Conservation (phyloP, 2,329 filamentous ascomycete species). For the Nemania sp. region DNA sequence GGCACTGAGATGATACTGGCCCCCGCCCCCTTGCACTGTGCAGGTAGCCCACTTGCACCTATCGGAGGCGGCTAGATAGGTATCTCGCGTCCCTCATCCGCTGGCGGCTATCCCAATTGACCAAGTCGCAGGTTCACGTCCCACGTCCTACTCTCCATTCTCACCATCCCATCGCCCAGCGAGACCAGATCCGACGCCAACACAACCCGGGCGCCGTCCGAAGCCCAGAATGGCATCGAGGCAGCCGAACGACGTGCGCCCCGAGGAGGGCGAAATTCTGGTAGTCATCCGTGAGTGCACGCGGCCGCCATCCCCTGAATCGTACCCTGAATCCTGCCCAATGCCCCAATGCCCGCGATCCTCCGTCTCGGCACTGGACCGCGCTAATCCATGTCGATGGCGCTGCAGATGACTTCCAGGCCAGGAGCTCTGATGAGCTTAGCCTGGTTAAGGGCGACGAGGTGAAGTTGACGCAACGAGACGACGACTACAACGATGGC, state of each 20-base stretch:
- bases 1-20: no score
- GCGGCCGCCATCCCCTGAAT: neutral
- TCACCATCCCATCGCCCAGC: constrained; percentile 9
- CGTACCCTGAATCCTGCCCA: no score
- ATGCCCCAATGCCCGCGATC: neutral
- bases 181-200: constrained; percentile 6
- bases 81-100: no score
- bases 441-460: constrained; percentile 83
- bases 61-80: no score
- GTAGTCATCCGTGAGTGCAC: constrained; percentile 70
- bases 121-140: constrained; percentile 4
- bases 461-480: constrained; percentile 80
- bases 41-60: no score
- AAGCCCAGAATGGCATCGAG: constrained; percentile 48
- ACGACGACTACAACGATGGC: constrained; percentile 87
- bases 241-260: constrained; percentile 49
- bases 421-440: constrained; percentile 90
- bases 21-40: no score
- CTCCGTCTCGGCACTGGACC: neutral
- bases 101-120: no score
- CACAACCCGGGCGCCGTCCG: constrained; percentile 12
- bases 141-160: neutral
- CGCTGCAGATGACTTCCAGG: constrained; percentile 82
- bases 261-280: constrained; percentile 67
- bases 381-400: constrained; percentile 8